These are phyloP conservation scores for Stromatinia cepivora DNA, from an alignment of 2,329 filamentous ascomycete genomes.

Conservation along the genomic window DNA sequence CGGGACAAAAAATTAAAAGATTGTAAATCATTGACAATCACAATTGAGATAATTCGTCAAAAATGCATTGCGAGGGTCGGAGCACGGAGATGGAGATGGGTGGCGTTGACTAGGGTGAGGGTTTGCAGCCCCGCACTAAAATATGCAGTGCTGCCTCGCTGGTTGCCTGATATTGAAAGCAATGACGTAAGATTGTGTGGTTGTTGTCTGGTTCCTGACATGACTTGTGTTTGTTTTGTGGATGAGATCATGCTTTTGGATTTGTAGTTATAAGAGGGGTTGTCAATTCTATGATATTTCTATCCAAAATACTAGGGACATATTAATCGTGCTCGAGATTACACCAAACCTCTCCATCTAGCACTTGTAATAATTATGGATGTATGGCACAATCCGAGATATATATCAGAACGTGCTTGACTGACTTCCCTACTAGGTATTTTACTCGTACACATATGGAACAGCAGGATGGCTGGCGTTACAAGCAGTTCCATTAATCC, in stretches of 20 bases:
- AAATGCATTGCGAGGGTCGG: conserved; percentile 21
- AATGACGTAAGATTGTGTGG: neutral
- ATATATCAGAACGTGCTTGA: neutral
- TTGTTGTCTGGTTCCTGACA: neutral
- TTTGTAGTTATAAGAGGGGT: neutral
- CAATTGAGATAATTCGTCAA: conserved; percentile 20
- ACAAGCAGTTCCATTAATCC: conserved; percentile 53
- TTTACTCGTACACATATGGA: conserved; percentile 52
- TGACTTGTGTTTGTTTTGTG: neutral
- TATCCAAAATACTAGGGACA: neutral
- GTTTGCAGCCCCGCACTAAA: conserved; percentile 7
- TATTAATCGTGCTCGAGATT: neutral
- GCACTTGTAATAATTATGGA: conserved; percentile 1
- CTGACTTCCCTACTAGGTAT: conserved; percentile 45
- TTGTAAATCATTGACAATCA: conserved; percentile 23
- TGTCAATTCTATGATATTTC: conserved; percentile 3
- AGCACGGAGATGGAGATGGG: neutral
- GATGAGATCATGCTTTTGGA: neutral
- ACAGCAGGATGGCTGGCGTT: conserved; percentile 52
- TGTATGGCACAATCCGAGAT: neutral
- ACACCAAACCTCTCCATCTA: neutral
- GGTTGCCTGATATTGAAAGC: fast-evolving
- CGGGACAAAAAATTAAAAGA: conserved; percentile 9
- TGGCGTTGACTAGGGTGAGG: conserved; percentile 1
- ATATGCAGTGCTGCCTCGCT: neutral